These are phyloP conservation scores for Kappamyces sp. DNA, from an alignment of 192 early-diverging fungal species.

Conservation along the genomic window DNA sequence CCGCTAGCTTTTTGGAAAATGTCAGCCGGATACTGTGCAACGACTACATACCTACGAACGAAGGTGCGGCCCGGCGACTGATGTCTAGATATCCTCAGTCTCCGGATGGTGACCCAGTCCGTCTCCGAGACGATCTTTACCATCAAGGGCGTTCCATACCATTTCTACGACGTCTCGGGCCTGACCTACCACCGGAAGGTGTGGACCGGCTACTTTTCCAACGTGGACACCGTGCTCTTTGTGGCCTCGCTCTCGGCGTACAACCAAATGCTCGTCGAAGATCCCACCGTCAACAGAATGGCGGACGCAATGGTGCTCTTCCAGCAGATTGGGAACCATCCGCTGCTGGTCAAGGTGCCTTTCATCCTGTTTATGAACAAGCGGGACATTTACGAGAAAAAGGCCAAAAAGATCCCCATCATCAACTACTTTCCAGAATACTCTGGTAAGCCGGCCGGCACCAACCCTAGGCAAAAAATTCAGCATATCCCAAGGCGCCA, in stretches of 20 bases:
- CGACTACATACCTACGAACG: no score
- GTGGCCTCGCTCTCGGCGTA: slow-evolving; percentile 33
- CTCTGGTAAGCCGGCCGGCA: slow-evolving; percentile 18
- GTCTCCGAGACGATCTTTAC: not conserved
- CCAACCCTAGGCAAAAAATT: no score
- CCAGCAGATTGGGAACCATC: slow-evolving; percentile 31
- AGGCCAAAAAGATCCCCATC: slow-evolving; percentile 28
- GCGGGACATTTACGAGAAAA: slow-evolving; percentile 38
- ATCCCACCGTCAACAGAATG: slow-evolving; percentile 40
- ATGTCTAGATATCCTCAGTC: slow-evolving; percentile 34
- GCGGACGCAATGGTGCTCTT: slow-evolving; percentile 40
- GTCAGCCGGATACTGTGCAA: not conserved
- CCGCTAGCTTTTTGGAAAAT: not conserved
- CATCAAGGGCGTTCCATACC: slow-evolving; percentile 7
- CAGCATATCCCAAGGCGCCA: no score
- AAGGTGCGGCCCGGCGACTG: not conserved
- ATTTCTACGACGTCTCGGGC: slow-evolving; percentile 41
- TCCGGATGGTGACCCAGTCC: slow-evolving; percentile 22
- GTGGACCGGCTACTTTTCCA: slow-evolving; percentile 42
- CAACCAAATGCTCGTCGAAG: slow-evolving; percentile 42
- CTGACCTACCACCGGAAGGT: slow-evolving; percentile 25
- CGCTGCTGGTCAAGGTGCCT: slow-evolving; percentile 24
- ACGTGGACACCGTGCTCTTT: slow-evolving; percentile 40
- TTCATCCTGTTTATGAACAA: slow-evolving; percentile 53
- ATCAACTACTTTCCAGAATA: slow-evolving; percentile 40